These are phyloP conservation scores for Pyrenochaeta sp. DNA, from an alignment of 2,329 filamentous ascomycete species.

Conservation along the genomic window DNA sequence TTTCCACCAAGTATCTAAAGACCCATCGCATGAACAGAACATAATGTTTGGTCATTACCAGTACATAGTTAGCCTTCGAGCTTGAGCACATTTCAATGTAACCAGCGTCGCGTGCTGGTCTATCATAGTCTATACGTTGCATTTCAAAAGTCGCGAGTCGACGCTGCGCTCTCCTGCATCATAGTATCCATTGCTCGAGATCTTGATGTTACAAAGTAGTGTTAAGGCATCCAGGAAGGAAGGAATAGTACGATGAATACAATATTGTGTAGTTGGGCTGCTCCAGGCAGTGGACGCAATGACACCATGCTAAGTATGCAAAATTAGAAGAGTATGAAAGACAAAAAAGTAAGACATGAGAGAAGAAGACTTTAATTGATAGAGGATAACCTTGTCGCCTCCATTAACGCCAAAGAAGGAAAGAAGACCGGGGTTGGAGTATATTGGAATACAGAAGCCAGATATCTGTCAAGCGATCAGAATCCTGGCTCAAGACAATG, in stretches of 20 bases:
- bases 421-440: background rate
- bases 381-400: constrained; percentile 2
- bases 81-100: too few species aligned
- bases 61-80: too few species aligned
- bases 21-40: background rate
- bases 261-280: background rate
- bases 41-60: too few species aligned
- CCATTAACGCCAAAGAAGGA: constrained; percentile 8
- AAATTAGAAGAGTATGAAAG: background rate
- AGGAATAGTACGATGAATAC: background rate
- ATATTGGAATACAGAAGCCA: background rate
- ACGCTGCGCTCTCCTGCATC: background rate
- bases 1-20: constrained; percentile 29
- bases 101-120: too few species aligned
- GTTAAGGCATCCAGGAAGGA: background rate
- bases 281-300: constrained; percentile 1
- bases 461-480: background rate
- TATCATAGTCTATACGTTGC: too few species aligned
- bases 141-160: background rate
- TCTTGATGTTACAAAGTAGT: background rate
- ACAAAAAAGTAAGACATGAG: constrained; percentile 10
- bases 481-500: background rate
- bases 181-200: background rate
- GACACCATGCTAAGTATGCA: constrained; percentile 8
- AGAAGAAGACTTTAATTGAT: constrained; percentile 19